Base-by-base conservation (phyloP, 768 basidiomycete genomes). In the Cyathus striatus region DNA sequence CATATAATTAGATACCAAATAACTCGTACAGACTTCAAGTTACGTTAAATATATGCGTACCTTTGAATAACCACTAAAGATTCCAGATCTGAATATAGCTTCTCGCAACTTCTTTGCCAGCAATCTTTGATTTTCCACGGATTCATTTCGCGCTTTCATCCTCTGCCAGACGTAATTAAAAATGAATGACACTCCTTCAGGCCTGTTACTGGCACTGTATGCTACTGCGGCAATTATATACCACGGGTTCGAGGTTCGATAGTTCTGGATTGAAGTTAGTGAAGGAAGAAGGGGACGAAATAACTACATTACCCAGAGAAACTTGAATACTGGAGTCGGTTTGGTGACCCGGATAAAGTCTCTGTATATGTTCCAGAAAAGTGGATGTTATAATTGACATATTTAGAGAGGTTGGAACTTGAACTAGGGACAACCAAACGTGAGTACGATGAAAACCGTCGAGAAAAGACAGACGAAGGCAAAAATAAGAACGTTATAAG, bases 81-180 rank as follows among this genome's bases (percentile, higher is more conserved):
- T 52, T 3, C 79, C 82, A 3, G 76, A 69, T 52, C 82, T 82
- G 61, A 86, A 74, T 5, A 85, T 47, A 1, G 73, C 74, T 45
- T 86, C 83, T 22, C 80, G 65, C 14, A 83, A 57, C 49, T 72
- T 80, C 42, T 73, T 68, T 30, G 75, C 74, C 2, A 83, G 63
- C 5, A 66, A 34, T 17, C 64, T 53, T 32, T 57, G 64, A 43
- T 79, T 18, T 36, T 9, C 7, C 35, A 36, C 12, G 12, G 9
- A 12, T 9, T 9, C 37, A 43, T 46, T 22, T 42, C 61, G 53
- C 9, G 50, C 50, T 43, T 66, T 60, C 1, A 79, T 57, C 37
- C 79, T 75, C 2, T 63, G 43, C 37, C 79, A 51, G 2, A 67
- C 79, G 45, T 74, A 61, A 32, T 71, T 50, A 54, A 80, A 79